Evolutionary conservation across 2,329 filamentous ascomycete species (phyloP).

Genomic region (Fusarium mangiferae): DNA sequence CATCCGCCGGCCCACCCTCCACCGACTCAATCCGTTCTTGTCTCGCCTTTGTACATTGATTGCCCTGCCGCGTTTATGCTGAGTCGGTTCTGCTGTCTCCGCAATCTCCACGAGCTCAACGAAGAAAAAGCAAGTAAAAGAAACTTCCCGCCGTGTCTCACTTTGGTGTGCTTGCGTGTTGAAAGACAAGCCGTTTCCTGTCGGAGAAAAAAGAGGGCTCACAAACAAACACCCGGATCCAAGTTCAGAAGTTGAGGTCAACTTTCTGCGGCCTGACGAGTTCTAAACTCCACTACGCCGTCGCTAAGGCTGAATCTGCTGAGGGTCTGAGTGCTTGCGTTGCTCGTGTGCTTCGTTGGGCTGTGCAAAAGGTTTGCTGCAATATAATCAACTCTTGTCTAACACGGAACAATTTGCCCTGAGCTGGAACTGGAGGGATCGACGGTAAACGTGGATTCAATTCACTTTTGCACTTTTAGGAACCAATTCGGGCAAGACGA

Average conservation of each 20-base stretch:
- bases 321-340: constrained; percentile 30
- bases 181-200: constrained; percentile 23
- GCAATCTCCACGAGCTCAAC: constrained; percentile 40
- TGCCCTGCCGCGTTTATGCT: constrained; percentile 34
- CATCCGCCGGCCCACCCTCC: constrained; percentile 32
- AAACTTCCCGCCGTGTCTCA: constrained; percentile 43
- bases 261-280: constrained; percentile 26
- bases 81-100: constrained; percentile 30
- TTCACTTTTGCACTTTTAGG: constrained; percentile 31
- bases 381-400: constrained; percentile 14
- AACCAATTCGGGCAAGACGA: constrained; percentile 36
- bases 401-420: constrained; percentile 11
- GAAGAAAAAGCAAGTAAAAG: constrained; percentile 39
- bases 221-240: constrained; percentile 25
- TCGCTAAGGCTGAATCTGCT: constrained; percentile 23
- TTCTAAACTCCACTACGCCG: constrained; percentile 18
- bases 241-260: constrained; percentile 26
- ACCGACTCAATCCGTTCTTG: constrained; percentile 32
- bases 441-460: constrained; percentile 21
- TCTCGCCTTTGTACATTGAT: constrained; percentile 26
- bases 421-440: constrained; percentile 24
- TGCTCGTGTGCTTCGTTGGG: constrained; percentile 14
- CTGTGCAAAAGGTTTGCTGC: constrained; percentile 19
- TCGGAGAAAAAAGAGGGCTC: constrained; percentile 21
- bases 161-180: constrained; percentile 32